Evolutionary conservation across 345 rosid species (phyloP).

Genomic region (Crucihimalaya himalaica): DNA sequence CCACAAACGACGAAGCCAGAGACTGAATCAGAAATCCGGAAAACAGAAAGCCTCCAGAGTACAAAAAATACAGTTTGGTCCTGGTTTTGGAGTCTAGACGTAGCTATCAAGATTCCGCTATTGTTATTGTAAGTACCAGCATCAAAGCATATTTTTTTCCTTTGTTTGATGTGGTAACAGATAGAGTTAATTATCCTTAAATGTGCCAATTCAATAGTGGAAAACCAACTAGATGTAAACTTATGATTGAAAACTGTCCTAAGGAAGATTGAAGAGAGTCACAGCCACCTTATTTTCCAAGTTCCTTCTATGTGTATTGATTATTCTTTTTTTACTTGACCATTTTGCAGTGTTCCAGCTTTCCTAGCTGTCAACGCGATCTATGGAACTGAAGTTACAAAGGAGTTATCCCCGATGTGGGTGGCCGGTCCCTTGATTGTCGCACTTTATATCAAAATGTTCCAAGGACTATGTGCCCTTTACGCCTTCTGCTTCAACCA

Average conservation of each 20-base stretch:
- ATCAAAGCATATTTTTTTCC: not conserved
- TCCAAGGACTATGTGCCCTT: slow-evolving; percentile 62
- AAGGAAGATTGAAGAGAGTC: slow-evolving; percentile 9
- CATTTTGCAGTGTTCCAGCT: slow-evolving; percentile 63
- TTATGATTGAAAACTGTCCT: not conserved
- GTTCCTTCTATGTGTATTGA: slow-evolving; percentile 12
- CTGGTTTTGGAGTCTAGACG: slow-evolving; percentile 69
- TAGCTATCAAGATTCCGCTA: slow-evolving; percentile 66
- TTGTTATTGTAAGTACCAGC: slow-evolving; percentile 71
- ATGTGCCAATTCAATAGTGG: not conserved
- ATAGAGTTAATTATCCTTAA: not conserved
- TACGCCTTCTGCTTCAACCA: slow-evolving; percentile 77
- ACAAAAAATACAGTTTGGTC: slow-evolving; percentile 44
- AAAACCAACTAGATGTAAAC: not conserved
- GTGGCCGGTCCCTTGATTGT: slow-evolving; percentile 71
- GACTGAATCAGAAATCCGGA: slow-evolving; percentile 44
- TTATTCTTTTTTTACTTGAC: slow-evolving; percentile 26
- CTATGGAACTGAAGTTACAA: slow-evolving; percentile 77
- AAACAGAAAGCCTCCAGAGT: slow-evolving; percentile 36
- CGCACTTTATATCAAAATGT: slow-evolving; percentile 68
- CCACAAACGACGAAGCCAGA: slow-evolving; percentile 43
- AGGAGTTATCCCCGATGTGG: slow-evolving; percentile 86
- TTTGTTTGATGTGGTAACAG: not conserved
- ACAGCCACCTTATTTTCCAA: not conserved
- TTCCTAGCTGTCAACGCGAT: slow-evolving; percentile 60